Evolutionary conservation across 1,284 basidiomycete genomes (phyloP).

Genomic region (Ustilago shanxiensis): DNA sequence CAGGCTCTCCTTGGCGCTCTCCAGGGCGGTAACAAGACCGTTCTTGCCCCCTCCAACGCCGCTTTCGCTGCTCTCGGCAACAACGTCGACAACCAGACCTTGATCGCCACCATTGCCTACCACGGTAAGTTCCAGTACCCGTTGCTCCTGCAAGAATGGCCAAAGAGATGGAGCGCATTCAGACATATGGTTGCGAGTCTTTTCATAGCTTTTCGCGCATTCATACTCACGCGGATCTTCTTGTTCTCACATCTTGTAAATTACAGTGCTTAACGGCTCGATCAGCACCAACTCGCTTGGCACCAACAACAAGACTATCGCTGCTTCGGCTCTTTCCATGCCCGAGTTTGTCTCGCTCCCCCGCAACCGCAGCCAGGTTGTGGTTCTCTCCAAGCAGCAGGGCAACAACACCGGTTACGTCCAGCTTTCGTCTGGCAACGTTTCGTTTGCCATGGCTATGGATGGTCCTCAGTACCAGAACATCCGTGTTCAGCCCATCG

Average conservation of each 20-base stretch:
- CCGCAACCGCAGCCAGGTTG: conserved; percentile 73
- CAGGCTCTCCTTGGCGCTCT: conserved; percentile 35
- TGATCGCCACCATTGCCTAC: conserved; percentile 76
- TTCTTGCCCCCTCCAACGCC: conserved; percentile 71
- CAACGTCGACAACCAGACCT: conserved; percentile 70
- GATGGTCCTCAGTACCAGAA: conserved; percentile 74
- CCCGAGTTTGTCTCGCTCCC: conserved; percentile 70
- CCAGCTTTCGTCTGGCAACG: conserved; percentile 73
- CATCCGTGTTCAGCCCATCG: conserved; percentile 55
- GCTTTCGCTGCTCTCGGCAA: conserved; percentile 68
- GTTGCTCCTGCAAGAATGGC: no score
- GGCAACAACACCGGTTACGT: conserved; percentile 73
- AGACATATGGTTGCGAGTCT: no score
- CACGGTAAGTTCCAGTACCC: conserved; percentile 71
- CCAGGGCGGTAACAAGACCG: conserved; percentile 64
- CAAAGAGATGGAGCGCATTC: no score
- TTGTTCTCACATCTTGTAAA: no score
- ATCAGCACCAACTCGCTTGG: conserved; percentile 71
- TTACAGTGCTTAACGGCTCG: conserved; percentile 74
- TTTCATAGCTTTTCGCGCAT: no score
- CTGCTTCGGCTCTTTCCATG: conserved; percentile 76
- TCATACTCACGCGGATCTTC: no score
- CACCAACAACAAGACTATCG: conserved; percentile 72
- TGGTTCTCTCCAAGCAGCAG: conserved; percentile 74
- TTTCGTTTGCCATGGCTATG: conserved; percentile 33